Evolutionary conservation across 306 rosid species (phyloP).

Genomic region (Inga laurina): DNA sequence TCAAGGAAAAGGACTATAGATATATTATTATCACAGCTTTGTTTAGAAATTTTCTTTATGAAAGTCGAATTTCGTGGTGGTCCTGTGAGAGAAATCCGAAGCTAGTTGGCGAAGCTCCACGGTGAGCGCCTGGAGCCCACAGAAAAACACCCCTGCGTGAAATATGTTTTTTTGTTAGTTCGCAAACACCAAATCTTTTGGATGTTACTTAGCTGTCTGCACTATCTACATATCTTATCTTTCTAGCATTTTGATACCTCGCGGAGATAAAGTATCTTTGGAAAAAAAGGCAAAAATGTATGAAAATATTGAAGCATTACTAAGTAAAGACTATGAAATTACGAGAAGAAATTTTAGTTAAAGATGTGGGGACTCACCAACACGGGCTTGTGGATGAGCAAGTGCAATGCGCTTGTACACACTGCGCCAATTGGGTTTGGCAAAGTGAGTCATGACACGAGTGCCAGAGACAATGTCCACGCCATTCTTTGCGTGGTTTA

Average conservation of each 20-base stretch:
- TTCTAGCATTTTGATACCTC: neutral
- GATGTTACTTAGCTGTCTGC: neutral
- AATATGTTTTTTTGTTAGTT: conserved; percentile 6
- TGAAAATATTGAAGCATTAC: conserved; percentile 13
- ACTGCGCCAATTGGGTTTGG: conserved; percentile 67
- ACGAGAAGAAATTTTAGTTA: neutral
- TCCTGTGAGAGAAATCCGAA: conserved; percentile 55
- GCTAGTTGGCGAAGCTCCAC: conserved; percentile 50
- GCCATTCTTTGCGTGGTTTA: conserved; percentile 66
- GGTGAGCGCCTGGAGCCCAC: conserved; percentile 48
- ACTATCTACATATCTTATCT: neutral
- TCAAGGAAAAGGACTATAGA: neutral
- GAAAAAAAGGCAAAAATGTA: neutral
- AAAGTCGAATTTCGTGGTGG: conserved; percentile 54
- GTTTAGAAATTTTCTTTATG: conserved; percentile 57
- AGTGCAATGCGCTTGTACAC: conserved; percentile 64
- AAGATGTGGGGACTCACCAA: conserved; percentile 54
- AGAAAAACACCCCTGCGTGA: conserved; percentile 70
- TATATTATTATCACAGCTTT: conserved; percentile 12
- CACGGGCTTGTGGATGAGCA: conserved; percentile 46
- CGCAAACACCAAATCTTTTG: neutral
- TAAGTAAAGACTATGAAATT: neutral
- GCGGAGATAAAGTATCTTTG: neutral
- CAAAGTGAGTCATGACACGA: conserved; percentile 66
- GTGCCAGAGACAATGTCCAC: conserved; percentile 70